Base-by-base conservation (phyloP, 139 green algal species). In the Coccomyxa sp. region DNA sequence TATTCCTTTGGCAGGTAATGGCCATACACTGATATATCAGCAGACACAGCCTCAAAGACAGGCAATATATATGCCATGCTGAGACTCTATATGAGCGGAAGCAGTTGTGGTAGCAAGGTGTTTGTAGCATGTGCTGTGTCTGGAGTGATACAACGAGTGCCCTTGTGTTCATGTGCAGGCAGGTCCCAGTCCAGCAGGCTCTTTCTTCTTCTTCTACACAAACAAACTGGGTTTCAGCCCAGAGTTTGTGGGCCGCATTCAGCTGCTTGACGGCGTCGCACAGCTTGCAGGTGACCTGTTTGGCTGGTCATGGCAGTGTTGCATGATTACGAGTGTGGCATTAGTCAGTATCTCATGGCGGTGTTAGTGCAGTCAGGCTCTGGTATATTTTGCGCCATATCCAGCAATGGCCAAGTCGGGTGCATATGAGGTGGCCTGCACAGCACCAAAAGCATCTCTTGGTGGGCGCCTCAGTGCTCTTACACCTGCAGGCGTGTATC, bases 231-330 rank as follows among this genome's bases (percentile, higher is more conserved):
- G 7, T 7, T 80, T 80, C 38, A 33, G 7, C 6, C 39, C 64
- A 0, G 58, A 74, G 39, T 98, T 98, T 83, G 83, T 98, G 31
- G 94, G 94, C 4, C 79, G 87, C 7, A 90, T 98, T 34, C 79
- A 82, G 34, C 85, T 98, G 31, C 87, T 90, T 31, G 87, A 88
- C 7, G 83, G 82, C 18, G 31, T 96, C 3, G 91, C 93, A 7
- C 82, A 83, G 6, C 87, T 98, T 36, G 64, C 2, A 16, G 64
- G 64, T 36, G 7, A 71, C 24, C 24, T 1, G 64, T 34, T 71
- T 7, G 64, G 64, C 2, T 64, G 22, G 50, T 64, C 50, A 18
- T 64, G 50, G 5, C 44, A 27, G 44, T 14, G 44, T 27, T 58
- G 44, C 50, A 64, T 18, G 50, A 22, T 64, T 22, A 64, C 1